These are phyloP conservation scores for Fraxinus floribunda DNA, from an alignment of 305 asterid genomes.

Conservation along the genomic window DNA sequence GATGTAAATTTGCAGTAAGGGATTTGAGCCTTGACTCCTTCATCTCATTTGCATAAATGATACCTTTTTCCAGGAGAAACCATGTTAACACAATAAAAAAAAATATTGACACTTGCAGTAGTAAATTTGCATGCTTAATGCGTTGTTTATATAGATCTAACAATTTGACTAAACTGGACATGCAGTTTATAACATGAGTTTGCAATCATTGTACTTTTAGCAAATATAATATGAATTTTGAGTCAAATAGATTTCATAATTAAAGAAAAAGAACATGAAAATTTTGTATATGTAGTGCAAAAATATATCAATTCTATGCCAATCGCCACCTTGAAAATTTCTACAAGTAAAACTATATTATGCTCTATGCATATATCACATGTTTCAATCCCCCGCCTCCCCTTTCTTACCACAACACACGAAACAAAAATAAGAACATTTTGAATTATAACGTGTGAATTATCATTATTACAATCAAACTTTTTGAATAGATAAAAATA, in stretches of 20 bases:
- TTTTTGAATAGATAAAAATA: background rate
- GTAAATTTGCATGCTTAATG: background rate
- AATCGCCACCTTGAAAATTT: background rate
- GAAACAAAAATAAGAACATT: background rate
- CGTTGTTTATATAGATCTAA: background rate
- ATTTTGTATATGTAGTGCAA: background rate
- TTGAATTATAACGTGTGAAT: background rate
- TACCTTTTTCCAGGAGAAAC: conserved; percentile 48
- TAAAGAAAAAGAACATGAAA: background rate
- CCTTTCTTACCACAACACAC: background rate
- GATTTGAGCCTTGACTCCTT: conserved; percentile 83
- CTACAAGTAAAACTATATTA: too few species aligned
- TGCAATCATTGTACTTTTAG: background rate
- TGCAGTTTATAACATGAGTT: background rate
- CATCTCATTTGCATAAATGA: conserved; percentile 89
- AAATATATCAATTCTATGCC: background rate
- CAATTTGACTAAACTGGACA: background rate
- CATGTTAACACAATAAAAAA: background rate
- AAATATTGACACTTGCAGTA: background rate
- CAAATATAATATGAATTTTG: background rate
- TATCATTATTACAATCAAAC: background rate
- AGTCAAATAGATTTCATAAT: background rate
- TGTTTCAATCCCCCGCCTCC: too few species aligned
- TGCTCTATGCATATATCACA: too few species aligned
- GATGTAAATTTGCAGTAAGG: conserved; percentile 80